phyloP scores from a whole-genome alignment of 805 yeast genomes.

The Saccharomycopsis fermentans region DNA sequence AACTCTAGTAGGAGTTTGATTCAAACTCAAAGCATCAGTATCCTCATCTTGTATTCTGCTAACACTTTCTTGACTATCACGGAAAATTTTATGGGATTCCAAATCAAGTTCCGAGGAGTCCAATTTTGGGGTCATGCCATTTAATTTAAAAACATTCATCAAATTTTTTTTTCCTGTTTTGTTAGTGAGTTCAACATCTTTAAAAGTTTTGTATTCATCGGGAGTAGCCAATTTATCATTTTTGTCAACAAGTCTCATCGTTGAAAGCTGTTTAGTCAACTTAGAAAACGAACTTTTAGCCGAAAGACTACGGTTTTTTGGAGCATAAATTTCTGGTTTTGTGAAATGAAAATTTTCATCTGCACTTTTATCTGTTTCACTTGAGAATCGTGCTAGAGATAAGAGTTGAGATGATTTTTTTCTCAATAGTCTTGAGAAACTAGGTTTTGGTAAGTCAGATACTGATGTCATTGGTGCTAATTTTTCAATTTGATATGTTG shows the following conservation, averaged over 20 bases:
- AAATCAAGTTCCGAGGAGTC: neutral
- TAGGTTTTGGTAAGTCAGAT: conserved; percentile 12
- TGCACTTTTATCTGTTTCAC: conserved; percentile 12
- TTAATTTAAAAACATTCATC: conserved; percentile 6
- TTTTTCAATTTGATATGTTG: neutral
- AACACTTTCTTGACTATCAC: neutral
- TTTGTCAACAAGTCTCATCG: conserved; percentile 15
- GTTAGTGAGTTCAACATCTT: neutral
- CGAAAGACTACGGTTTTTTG: neutral
- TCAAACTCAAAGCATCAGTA: neutral
- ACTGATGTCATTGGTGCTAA: neutral
- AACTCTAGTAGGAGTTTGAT: neutral
- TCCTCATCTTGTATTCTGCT: neutral
- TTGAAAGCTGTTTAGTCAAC: conserved; percentile 4
- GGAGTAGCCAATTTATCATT: conserved; percentile 17
- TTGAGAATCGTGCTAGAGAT: neutral
- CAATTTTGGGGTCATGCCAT: neutral
- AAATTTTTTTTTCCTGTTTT: conserved; percentile 11
- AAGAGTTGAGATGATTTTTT: conserved; percentile 18
- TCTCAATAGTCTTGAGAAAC: conserved; percentile 15
- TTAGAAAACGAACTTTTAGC: neutral
- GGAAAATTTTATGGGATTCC: neutral
- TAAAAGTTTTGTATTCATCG: conserved; percentile 12
- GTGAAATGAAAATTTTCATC: conserved; percentile 13
- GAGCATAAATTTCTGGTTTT: neutral